Evolutionary conservation across 768 basidiomycete species (phyloP), one percentile per base, ranked within the genome.

Genomic region (Russula sp.): DNA sequence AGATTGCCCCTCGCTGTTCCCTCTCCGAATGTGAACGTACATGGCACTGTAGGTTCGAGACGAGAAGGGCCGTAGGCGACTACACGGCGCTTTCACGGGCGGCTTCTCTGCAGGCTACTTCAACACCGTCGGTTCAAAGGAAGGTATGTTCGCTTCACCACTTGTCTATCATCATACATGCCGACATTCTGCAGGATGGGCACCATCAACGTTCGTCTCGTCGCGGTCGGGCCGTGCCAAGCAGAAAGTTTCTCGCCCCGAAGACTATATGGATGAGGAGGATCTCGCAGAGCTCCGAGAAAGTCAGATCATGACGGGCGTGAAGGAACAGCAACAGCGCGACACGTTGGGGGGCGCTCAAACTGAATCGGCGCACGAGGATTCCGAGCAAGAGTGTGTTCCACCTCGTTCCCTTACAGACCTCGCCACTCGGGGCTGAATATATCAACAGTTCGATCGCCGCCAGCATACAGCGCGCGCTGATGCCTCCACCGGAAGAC

Each of bases 181-280:
- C 50, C 34, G 16, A 59, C 64, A 40, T 34, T 62, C 8, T 27
- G n/a, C 68, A 97, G 95, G 96, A 85, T 99, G 95, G 94, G 74
- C 92, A 8, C 97, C 97, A 0, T 82, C 89, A 39, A 91, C 91
- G 2, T 99, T 98, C 74, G 86, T 91, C 14, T 98, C 96, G 0
- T 97, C 95, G 7, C 83, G 94, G 37, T 74, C 72, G 34, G 88
- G 91, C 49, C 84, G 94, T 53, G 84, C 84, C 51, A 87, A 87
- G 72, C 74, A 82, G 68, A 79, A 82, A 68, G 75, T 74, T 3
- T 75, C 80, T 18, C 80, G 81, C 37, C 88, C 93, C 0, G 92
- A 96, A 74, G 94, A 97, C 72, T 98, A 92, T 72, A 98, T 99
- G 97, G 97, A 99, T 75, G 97, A 98, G 48, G 97, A 99, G 75